phyloP scores from a whole-genome alignment of 179 eudicot species.

The Carnegiea gigantea region DNA sequence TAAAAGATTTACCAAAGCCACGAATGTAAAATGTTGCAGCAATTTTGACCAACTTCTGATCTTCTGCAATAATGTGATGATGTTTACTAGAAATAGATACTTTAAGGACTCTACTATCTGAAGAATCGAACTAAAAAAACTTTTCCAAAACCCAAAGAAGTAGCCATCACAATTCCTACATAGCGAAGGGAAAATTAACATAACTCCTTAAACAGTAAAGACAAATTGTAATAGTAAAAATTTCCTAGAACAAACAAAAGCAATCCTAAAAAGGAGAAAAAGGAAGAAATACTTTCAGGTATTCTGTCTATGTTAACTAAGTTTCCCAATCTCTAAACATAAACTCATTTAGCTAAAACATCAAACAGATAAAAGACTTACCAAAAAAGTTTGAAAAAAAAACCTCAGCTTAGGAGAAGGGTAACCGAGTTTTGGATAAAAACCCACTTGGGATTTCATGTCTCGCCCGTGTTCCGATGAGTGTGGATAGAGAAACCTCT shows the following conservation, averaged over 20 bases:
- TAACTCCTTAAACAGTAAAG: constrained; percentile 19
- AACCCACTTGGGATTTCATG: constrained; percentile 57
- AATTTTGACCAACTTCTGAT: background rate
- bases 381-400: constrained; percentile 4
- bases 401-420: constrained; percentile 77
- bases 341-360: background rate
- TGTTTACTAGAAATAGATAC: background rate
- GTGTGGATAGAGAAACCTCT: constrained; percentile 64
- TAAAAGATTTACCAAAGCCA: background rate
- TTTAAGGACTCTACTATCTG: background rate
- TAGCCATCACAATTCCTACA: constrained; percentile 11
- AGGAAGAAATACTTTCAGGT: background rate
- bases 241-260: constrained; percentile 13
- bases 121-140: constrained; percentile 13
- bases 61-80: background rate
- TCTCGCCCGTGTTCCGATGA: constrained; percentile 44
- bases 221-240: constrained; percentile 19
- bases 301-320: constrained; percentile 7
- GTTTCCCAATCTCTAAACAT: background rate
- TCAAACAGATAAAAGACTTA: constrained; percentile 4
- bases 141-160: constrained; percentile 9
- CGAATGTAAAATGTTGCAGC: background rate
- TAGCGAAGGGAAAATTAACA: constrained; percentile 14
- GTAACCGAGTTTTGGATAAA: constrained; percentile 48
- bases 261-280: background rate